A percentile compares a stretch with the other conserved stretches of the same genome.
phyloP scores from a whole-genome alignment of 208 protist genomes.

The Naegleria fowleri region DNA sequence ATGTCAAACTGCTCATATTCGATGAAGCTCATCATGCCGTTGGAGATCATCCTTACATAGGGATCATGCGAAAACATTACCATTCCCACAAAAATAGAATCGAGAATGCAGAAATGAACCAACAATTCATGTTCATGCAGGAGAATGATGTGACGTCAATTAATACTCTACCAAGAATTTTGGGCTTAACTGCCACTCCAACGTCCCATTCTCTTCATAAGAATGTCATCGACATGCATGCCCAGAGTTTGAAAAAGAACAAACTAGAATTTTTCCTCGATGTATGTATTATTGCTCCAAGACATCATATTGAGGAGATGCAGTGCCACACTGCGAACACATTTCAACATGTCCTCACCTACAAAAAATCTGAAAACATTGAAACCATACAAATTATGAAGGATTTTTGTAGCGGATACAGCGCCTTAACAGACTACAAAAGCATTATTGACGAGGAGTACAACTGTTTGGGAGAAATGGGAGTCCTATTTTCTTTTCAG shows the following conservation, averaged over 20 bases:
- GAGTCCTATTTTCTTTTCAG: background rate
- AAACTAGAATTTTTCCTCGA: background rate
- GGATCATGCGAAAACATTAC: background rate
- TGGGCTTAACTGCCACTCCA: background rate
- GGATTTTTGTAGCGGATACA: background rate
- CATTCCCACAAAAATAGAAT: background rate
- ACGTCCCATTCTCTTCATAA: background rate
- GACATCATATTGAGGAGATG: background rate
- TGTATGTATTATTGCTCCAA: background rate
- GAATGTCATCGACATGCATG: background rate
- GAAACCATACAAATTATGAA: background rate
- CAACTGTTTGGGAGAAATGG: background rate
- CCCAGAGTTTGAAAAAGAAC: background rate
- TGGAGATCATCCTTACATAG: background rate
- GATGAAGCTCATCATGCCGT: background rate
- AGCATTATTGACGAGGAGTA: background rate
- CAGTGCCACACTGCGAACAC: background rate
- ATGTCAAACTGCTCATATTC: background rate
- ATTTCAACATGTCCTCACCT: background rate
- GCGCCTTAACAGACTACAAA: background rate
- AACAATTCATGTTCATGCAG: background rate
- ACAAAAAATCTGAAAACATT: background rate
- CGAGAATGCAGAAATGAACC: background rate
- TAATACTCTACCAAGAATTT: background rate
- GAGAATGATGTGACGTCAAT: background rate